phyloP scores from a whole-genome alignment of 1,284 basidiomycete species.

The Exobasidium rhododendri region DNA sequence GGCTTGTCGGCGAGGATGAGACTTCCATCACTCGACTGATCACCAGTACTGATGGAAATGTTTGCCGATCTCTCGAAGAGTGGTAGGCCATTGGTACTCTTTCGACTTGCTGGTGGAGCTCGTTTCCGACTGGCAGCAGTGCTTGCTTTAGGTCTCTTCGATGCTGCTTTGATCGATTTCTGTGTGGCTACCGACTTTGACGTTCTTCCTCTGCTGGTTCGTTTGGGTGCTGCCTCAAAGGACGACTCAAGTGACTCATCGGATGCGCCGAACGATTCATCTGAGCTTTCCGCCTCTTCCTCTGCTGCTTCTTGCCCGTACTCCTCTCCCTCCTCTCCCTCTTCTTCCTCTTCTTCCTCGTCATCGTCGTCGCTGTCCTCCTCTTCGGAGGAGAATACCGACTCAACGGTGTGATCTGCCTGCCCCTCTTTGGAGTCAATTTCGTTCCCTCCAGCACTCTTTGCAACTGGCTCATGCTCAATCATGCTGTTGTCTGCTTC shows the following conservation, averaged over 20 bases:
- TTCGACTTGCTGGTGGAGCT: background rate
- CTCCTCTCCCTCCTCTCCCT: constrained; percentile 2
- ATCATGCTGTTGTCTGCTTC: background rate
- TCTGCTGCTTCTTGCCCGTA: constrained; percentile 6
- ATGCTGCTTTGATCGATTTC: background rate
- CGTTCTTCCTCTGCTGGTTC: constrained; percentile 3
- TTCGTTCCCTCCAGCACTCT: too few relatives aligned
- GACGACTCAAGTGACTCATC: background rate
- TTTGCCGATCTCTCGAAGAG: background rate
- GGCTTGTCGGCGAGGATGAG: background rate
- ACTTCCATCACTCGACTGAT: constrained; percentile 6
- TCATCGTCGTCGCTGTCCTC: background rate
- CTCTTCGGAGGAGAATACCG: too few relatives aligned
- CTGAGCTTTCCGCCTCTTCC: constrained; percentile 10
- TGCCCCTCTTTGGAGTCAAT: background rate
- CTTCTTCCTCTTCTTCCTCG: constrained; percentile 10
- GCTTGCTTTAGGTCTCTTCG: too few relatives aligned
- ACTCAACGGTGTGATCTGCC: too few relatives aligned
- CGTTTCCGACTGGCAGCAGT: background rate
- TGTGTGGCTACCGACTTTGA: background rate
- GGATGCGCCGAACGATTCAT: background rate
- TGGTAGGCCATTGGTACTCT: background rate
- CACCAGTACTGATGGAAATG: background rate
- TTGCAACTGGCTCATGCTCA: too few relatives aligned
- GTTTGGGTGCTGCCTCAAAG: constrained; percentile 7